Percentiles rank a stretch among this genome's conserved stretches.
These are phyloP conservation scores for Annulohypoxylon moriforme DNA, from an alignment of 495 filamentous ascomycete species.

Conservation along the genomic window DNA sequence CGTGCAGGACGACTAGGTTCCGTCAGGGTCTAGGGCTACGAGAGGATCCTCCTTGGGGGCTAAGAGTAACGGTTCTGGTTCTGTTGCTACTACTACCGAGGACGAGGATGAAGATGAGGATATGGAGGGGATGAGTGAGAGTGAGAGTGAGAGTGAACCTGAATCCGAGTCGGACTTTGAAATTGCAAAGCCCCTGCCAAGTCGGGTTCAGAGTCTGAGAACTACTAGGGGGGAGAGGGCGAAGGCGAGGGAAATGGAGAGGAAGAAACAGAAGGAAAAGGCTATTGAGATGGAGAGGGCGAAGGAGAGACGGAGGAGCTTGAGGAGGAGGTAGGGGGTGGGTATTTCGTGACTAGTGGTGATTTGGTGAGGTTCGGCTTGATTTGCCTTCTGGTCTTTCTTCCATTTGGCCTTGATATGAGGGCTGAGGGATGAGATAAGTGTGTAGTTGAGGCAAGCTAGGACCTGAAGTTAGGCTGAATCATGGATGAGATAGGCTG, in stretches of 20 bases:
- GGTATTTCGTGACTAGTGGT: neutral
- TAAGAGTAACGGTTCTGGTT: neutral
- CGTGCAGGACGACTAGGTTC: conserved; percentile 68
- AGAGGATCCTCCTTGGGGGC: neutral
- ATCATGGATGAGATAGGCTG: neutral
- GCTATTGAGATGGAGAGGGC: neutral
- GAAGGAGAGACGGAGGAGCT: neutral
- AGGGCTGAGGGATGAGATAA: neutral
- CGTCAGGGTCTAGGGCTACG: neutral
- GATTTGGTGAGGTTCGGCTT: neutral
- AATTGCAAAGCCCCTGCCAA: neutral
- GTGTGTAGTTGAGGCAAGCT: neutral
- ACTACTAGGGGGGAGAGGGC: neutral
- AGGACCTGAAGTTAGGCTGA: neutral
- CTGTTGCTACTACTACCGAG: too few species aligned
- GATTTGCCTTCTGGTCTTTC: neutral
- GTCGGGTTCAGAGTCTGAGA: neutral
- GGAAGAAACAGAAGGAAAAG: neutral
- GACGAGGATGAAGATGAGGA: neutral
- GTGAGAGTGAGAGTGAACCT: neutral
- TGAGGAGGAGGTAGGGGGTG: neutral
- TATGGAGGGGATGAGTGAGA: neutral
- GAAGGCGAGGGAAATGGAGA: neutral
- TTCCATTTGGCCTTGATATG: neutral
- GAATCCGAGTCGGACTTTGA: neutral